A percentile compares a stretch with the other conserved stretches of the same genome.
These are phyloP conservation scores for Pyrenochaeta sp. DNA, from an alignment of 2,329 filamentous ascomycete genomes.

Conservation along the genomic window DNA sequence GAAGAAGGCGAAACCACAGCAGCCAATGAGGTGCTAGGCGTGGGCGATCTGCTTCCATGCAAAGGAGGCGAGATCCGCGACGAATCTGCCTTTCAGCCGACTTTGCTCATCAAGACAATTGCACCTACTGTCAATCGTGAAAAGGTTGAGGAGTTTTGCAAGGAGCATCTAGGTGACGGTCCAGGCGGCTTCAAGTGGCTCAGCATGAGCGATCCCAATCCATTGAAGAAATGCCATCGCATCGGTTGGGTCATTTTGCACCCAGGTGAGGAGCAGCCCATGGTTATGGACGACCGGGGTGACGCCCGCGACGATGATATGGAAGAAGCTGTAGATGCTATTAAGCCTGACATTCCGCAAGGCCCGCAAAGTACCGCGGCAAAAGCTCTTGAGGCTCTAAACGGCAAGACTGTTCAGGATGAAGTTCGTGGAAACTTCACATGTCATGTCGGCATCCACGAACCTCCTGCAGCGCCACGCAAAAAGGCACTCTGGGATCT, in stretches of 20 bases:
- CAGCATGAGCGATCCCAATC: constrained; percentile 94
- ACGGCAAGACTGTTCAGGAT: constrained; percentile 96
- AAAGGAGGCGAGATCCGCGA: constrained; percentile 87
- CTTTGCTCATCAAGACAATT: constrained; percentile 96
- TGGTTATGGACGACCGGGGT: constrained; percentile 69
- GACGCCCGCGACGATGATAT: constrained; percentile 74
- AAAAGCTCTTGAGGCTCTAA: constrained; percentile 90
- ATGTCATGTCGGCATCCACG: constrained; percentile 95
- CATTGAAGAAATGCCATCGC: constrained; percentile 93
- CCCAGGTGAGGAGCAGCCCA: constrained; percentile 71
- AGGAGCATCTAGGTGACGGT: constrained; percentile 88
- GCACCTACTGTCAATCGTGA: constrained; percentile 93
- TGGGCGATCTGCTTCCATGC: constrained; percentile 86
- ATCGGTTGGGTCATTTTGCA: constrained; percentile 99
- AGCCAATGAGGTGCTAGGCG: constrained; percentile 88
- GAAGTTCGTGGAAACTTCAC: constrained; percentile 94
- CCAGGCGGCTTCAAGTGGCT: constrained; percentile 95
- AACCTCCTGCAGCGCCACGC: constrained; percentile 81
- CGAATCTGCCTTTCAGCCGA: constrained; percentile 86
- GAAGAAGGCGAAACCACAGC: constrained; percentile 95
- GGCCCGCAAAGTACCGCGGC: constrained; percentile 69
- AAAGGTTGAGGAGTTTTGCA: constrained; percentile 93
- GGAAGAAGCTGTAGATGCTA: constrained; percentile 64
- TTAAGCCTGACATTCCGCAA: constrained; percentile 52
- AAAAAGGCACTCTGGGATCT: constrained; percentile 98